phyloP scores from a whole-genome alignment of 768 basidiomycete species.

The Mycena maculata region DNA sequence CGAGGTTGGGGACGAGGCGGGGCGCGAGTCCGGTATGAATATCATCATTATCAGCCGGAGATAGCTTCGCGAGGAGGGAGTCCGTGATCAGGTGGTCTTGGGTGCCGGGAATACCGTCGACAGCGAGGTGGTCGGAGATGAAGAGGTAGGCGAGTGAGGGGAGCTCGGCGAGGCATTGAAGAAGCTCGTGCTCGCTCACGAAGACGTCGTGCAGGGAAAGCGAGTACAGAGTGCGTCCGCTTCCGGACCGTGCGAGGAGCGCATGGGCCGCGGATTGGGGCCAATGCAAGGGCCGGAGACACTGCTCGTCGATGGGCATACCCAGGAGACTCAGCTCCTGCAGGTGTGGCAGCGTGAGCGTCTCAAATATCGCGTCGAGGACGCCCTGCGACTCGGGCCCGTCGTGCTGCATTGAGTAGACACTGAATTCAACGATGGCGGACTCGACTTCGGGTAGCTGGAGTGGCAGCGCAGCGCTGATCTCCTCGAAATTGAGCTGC shows the following conservation, averaged over 20 bases:
- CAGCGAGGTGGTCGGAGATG: not conserved
- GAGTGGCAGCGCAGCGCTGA: not conserved
- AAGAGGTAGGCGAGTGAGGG: conserved; percentile 1
- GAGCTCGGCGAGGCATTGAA: not conserved
- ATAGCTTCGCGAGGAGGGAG: not conserved
- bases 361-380: conserved; percentile 2
- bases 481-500: not conserved
- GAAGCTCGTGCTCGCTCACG: not conserved
- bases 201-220: not conserved
- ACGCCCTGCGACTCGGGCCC: not conserved
- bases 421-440: not conserved
- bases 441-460: conserved; percentile 1
- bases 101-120: not conserved
- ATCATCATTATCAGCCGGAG: not conserved
- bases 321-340: not conserved
- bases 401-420: not conserved
- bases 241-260: not conserved
- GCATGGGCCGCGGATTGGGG: not conserved
- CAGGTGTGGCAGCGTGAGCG: conserved; percentile 6
- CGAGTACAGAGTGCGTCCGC: not conserved
- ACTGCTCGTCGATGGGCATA: not conserved
- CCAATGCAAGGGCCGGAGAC: not conserved
- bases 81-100: conserved; percentile 7
- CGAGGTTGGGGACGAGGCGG: not conserved
- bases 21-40: not conserved